Percentiles rank a stretch among this genome's conserved stretches.
Evolutionary conservation across 2,329 filamentous ascomycete species (phyloP).

Genomic region (Calonectria pseudoturangicola): DNA sequence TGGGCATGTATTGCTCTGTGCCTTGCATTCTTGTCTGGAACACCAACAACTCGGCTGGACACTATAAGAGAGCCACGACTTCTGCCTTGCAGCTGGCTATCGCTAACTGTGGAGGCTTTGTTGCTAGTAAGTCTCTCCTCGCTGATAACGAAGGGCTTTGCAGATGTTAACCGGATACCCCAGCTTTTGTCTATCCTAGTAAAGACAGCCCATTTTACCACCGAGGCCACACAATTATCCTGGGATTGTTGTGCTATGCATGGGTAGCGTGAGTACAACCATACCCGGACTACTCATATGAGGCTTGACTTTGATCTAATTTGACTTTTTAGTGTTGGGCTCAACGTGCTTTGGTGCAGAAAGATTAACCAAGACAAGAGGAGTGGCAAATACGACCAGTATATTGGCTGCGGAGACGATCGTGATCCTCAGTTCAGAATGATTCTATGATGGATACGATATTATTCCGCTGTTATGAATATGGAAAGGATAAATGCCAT

Average conservation of each 20-base stretch:
- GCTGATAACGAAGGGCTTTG: too few species aligned
- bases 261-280: conserved; percentile 14
- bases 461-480: too few species aligned
- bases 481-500: too few species aligned
- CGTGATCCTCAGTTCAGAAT: conserved; percentile 8
- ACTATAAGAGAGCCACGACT: conserved; percentile 82
- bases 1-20: conserved; percentile 77
- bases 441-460: background rate
- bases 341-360: conserved; percentile 6
- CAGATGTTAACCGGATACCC: background rate
- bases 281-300: too few species aligned
- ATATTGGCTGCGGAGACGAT: conserved; percentile 1
- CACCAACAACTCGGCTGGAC: conserved; percentile 80
- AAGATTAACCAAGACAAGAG: conserved; percentile 17
- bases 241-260: conserved; percentile 12
- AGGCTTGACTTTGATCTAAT: background rate
- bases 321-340: background rate
- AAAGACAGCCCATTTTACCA: conserved; percentile 18
- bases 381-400: conserved; percentile 2
- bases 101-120: conserved; percentile 11
- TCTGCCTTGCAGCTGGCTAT: conserved; percentile 49
- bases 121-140: conserved; percentile 1
- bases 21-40: conserved; percentile 80
- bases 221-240: conserved; percentile 13
- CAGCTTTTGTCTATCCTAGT: conserved; percentile 6